These are phyloP conservation scores for Backusella luteola DNA, from an alignment of 192 early-diverging fungal species.

Conservation along the genomic window DNA sequence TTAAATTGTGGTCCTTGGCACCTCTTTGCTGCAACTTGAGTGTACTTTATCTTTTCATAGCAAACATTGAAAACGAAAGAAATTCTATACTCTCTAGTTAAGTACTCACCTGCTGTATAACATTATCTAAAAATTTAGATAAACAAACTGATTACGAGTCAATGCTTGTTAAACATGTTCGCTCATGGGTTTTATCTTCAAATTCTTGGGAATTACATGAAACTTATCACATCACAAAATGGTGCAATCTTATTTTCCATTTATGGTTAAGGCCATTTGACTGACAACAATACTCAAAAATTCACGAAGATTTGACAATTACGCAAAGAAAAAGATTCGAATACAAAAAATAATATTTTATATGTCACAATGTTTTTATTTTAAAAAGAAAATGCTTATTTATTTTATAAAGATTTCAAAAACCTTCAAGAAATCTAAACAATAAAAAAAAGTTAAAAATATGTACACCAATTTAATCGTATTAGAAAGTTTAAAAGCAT, in stretches of 20 bases:
- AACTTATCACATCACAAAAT: not conserved
- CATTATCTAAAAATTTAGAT: not conserved
- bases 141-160: not conserved
- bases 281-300: not conserved
- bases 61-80: not conserved
- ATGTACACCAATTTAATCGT: not conserved
- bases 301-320: not conserved
- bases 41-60: too few species aligned
- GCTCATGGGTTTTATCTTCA: not conserved
- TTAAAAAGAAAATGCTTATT: not conserved
- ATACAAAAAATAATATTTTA: not conserved
- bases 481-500: slow-evolving; percentile 2
- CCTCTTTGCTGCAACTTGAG: not conserved
- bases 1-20: not conserved
- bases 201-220: not conserved
- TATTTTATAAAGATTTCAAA: not conserved
- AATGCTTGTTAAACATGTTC: not conserved
- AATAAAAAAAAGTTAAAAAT: not conserved
- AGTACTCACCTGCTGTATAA: not conserved
- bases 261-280: not conserved
- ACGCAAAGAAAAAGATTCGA: not conserved
- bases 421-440: not conserved
- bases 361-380: not conserved
- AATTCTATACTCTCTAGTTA: not conserved
- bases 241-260: not conserved